phyloP scores from a whole-genome alignment of 2,329 filamentous ascomycete species.

The Neofusicoccum sp. region DNA sequence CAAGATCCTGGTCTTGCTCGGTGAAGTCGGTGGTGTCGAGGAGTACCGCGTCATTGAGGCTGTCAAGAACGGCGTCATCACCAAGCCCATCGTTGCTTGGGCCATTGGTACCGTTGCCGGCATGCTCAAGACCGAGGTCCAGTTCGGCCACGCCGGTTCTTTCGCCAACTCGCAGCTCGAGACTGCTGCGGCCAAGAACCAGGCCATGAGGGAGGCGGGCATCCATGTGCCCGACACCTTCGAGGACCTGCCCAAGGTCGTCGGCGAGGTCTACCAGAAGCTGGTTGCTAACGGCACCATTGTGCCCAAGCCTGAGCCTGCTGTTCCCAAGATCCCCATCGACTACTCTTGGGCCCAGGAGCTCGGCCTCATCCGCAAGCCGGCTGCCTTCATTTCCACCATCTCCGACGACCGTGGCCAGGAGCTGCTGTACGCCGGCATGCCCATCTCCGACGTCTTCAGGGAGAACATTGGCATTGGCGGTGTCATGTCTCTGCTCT shows the following conservation, averaged over 20 bases:
- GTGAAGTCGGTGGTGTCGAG: slow-evolving; percentile 98
- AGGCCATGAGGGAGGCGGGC: slow-evolving; percentile 91
- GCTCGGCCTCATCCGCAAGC: slow-evolving; percentile 98
- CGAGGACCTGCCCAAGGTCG: slow-evolving; percentile 82
- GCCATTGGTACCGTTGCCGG: slow-evolving; percentile 98
- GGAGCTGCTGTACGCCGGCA: slow-evolving; percentile 96
- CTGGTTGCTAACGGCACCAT: slow-evolving; percentile 84
- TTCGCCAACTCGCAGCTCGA: slow-evolving; percentile 99
- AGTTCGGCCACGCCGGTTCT: slow-evolving; percentile 97
- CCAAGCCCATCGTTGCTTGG: slow-evolving; percentile 98
- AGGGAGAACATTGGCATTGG: slow-evolving; percentile 98
- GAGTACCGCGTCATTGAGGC: slow-evolving; percentile 99
- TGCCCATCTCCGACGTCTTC: slow-evolving; percentile 99
- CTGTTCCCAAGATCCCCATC: slow-evolving; percentile 97
- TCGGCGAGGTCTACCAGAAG: slow-evolving; percentile 84
- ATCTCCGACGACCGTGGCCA: slow-evolving; percentile 99
- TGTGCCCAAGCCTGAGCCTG: slow-evolving; percentile 82
- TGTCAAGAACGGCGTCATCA: slow-evolving; percentile 91
- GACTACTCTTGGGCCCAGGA: slow-evolving; percentile 99
- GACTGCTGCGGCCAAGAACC: slow-evolving; percentile 95
- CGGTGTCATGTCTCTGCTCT: slow-evolving; percentile 99
- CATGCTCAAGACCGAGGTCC: slow-evolving; percentile 99
- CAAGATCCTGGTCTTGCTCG: slow-evolving; percentile 94
- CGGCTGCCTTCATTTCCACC: slow-evolving; percentile 98
- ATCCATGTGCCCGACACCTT: slow-evolving; percentile 96